Conservation (phyloP, 2,329 filamentous ascomycete species). For the Xylariaceae sp. region DNA sequence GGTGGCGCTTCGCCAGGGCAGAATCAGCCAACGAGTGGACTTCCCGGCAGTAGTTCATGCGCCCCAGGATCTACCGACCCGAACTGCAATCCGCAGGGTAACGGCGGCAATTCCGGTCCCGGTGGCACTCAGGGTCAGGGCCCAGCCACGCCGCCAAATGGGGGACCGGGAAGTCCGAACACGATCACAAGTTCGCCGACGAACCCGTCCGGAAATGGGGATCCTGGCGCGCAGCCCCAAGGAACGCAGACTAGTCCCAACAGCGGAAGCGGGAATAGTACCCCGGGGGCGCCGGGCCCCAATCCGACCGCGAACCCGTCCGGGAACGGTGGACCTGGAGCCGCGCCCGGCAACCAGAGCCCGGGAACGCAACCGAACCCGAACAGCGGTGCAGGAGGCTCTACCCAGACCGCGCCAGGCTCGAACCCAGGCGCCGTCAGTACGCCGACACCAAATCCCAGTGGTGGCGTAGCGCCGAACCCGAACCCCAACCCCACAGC, state of each 20-base stretch:
- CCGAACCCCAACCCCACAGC: too few species aligned
- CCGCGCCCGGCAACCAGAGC: conserved; percentile 4
- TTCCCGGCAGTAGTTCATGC: conserved; percentile 10
- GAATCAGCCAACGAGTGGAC: background rate
- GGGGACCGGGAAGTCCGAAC: conserved; percentile 1
- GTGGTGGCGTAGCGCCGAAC: conserved; percentile 9
- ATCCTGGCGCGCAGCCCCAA: conserved; percentile 6
- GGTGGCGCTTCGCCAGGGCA: background rate
- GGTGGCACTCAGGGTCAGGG: conserved; percentile 6
- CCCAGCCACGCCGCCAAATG: conserved; percentile 2
- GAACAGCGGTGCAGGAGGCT: background rate
- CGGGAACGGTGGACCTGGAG: background rate
- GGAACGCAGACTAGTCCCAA: conserved; percentile 11
- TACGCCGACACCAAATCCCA: conserved; percentile 5
- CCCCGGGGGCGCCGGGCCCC: conserved; percentile 5
- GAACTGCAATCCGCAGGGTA: conserved; percentile 7
- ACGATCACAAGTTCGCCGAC: conserved; percentile 1
- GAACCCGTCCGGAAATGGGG: conserved; percentile 10
- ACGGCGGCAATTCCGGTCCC: conserved; percentile 1
- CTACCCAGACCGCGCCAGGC: conserved; percentile 3
- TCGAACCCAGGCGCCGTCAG: conserved; percentile 6
- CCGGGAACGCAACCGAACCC: conserved; percentile 3
- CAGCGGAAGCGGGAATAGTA: conserved; percentile 9
- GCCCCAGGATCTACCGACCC: conserved; percentile 12
- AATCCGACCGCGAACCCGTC: conserved; percentile 5